Conservation (phyloP, 306 rosid species). For the Malus sylvestris region DNA sequence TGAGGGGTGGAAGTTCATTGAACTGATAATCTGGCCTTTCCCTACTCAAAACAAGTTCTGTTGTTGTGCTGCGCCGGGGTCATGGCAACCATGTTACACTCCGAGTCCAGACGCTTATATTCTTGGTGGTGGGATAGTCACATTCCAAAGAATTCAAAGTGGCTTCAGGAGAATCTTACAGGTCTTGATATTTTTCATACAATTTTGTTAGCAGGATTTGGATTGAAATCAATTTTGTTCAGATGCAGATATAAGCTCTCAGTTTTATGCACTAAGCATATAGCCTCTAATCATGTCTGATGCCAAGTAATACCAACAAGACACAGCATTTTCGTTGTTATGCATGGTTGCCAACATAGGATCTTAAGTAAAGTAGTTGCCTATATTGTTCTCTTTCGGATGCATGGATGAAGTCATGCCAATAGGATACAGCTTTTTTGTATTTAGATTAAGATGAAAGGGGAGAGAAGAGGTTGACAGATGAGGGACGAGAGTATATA, state of each 20-base stretch:
- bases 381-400: not conserved
- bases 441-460: not conserved
- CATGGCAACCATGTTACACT: conserved; percentile 72
- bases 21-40: conserved; percentile 47
- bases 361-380: not conserved
- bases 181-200: conserved; percentile 37
- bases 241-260: not conserved
- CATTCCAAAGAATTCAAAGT: conserved; percentile 90
- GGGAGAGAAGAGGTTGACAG: not conserved
- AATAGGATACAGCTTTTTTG: too few species aligned
- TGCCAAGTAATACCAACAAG: not conserved
- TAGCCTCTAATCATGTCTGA: not conserved
- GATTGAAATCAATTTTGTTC: not conserved
- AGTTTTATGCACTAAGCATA: not conserved
- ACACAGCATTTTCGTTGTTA: not conserved
- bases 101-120: conserved; percentile 85
- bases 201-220: not conserved
- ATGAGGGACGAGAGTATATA: not conserved
- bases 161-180: conserved; percentile 98
- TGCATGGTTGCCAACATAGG: not conserved
- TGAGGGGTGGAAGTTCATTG: conserved; percentile 15
- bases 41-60: conserved; percentile 52
- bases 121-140: conserved; percentile 99
- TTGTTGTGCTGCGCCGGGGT: conserved; percentile 56
- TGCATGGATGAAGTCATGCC: not conserved